Conservation (phyloP, 208 protist genomes). For the Leishmania martiniquensis region DNA sequence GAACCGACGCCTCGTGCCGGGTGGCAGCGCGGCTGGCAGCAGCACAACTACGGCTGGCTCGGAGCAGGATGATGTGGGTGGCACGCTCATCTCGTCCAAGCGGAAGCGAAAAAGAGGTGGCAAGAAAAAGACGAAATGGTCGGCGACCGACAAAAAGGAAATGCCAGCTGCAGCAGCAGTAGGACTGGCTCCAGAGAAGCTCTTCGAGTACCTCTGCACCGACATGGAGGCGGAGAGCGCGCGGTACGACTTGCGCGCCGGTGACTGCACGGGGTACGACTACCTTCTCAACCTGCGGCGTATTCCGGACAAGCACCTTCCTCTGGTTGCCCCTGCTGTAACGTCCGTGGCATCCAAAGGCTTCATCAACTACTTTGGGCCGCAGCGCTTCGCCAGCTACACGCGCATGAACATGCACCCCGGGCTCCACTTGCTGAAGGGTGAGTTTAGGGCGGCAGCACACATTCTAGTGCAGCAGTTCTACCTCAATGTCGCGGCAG, state of each 20-base stretch:
- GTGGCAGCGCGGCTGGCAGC: constrained; percentile 14
- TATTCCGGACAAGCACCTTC: constrained; percentile 62
- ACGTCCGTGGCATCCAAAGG: constrained; percentile 66
- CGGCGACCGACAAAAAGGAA: constrained; percentile 13
- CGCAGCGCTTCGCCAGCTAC: constrained; percentile 76
- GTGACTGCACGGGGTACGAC: constrained; percentile 71
- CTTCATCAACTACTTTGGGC: constrained; percentile 92
- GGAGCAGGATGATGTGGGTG: constrained; percentile 3
- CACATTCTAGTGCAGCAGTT: constrained; percentile 90
- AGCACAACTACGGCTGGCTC: background rate
- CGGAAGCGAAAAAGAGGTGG: constrained; percentile 23
- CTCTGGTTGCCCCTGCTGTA: constrained; percentile 69
- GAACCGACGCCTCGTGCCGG: constrained; percentile 28
- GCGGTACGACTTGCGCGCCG: constrained; percentile 56
- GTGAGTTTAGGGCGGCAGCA: constrained; percentile 81
- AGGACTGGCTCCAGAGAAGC: constrained; percentile 62
- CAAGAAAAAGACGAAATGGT: constrained; percentile 18
- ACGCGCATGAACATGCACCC: constrained; percentile 89
- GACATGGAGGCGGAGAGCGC: constrained; percentile 77
- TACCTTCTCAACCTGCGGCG: constrained; percentile 75
- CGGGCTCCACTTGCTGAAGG: constrained; percentile 81
- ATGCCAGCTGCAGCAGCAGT: constrained; percentile 10
- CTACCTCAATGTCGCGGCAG: constrained; percentile 73
- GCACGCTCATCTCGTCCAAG: constrained; percentile 6
- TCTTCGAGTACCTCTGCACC: constrained; percentile 85